These are phyloP conservation scores for Diaporthe nobilis DNA, from an alignment of 2,329 filamentous ascomycete species.

Conservation along the genomic window DNA sequence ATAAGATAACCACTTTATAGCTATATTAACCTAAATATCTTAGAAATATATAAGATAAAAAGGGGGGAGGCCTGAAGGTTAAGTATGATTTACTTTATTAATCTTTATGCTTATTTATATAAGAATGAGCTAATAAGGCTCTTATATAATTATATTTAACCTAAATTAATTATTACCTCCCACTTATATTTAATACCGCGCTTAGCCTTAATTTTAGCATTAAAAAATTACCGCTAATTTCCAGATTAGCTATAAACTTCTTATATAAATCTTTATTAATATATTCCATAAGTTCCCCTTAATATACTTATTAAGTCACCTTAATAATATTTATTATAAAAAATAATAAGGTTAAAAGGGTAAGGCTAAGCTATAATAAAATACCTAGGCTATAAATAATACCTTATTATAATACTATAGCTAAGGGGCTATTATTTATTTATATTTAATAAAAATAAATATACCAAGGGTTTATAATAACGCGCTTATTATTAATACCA, in stretches of 20 bases:
- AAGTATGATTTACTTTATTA: not conserved
- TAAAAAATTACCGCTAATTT: not conserved
- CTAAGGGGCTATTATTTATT: not conserved
- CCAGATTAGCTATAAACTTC: not conserved
- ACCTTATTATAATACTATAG: not conserved
- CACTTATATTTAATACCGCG: not conserved
- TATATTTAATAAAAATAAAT: not conserved
- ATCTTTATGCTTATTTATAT: not conserved
- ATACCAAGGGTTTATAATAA: not conserved
- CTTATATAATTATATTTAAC: not conserved
- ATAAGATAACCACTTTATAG: not conserved
- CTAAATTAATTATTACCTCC: not conserved
- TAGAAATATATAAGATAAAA: not conserved
- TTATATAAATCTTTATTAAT: not conserved
- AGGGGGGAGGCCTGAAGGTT: not conserved
- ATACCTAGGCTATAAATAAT: not conserved
- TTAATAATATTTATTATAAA: not conserved
- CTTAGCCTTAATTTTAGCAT: not conserved
- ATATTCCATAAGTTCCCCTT: not conserved
- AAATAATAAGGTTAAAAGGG: fast-evolving
- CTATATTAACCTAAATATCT: not conserved
- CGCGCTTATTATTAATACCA: fast-evolving
- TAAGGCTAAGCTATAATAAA: not conserved
- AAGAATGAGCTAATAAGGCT: not conserved
- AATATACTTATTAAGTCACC: not conserved